Conservation (phyloP, 352 stramenopile species). For the Pythium volutum region DNA sequence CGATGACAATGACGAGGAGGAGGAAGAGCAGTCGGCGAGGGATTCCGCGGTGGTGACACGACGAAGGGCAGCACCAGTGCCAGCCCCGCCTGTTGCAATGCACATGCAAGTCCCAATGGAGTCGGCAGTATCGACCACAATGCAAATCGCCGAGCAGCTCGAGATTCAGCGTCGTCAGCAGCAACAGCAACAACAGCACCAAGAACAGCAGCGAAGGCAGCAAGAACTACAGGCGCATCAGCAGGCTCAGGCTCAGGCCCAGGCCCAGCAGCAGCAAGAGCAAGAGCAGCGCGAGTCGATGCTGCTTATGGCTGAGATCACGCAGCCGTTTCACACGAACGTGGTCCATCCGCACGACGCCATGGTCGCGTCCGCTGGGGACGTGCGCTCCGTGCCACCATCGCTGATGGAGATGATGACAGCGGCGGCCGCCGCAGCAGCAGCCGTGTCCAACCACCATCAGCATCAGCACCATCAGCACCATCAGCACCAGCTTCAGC, state of each 20-base stretch:
- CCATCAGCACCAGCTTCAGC: conserved; percentile 9
- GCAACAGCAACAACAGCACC: not conserved
- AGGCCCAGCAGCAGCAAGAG: conserved; percentile 9
- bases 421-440: conserved; percentile 8
- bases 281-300: conserved; percentile 10
- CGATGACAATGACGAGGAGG: not conserved
- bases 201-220: not conserved
- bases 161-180: conserved; percentile 13
- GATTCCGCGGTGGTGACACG: no score
- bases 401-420: conserved; percentile 29
- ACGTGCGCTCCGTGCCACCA: conserved; percentile 10
- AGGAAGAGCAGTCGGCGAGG: no score
- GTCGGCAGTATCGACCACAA: not conserved
- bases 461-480: conserved; percentile 1
- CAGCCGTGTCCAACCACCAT: conserved; percentile 9
- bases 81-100: not conserved
- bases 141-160: conserved; percentile 1
- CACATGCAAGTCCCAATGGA: no score
- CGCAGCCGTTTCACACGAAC: conserved; percentile 5
- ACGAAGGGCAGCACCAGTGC: not conserved
- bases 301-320: conserved; percentile 19
- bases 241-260: not conserved
- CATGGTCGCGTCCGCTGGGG: not conserved
- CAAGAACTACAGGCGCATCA: not conserved
- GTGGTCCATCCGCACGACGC: not conserved